Percentiles rank a stretch among this genome's conserved stretches.
These are phyloP conservation scores for Nigrospora osmanthi DNA, from an alignment of 2,329 filamentous ascomycete genomes.

Conservation along the genomic window DNA sequence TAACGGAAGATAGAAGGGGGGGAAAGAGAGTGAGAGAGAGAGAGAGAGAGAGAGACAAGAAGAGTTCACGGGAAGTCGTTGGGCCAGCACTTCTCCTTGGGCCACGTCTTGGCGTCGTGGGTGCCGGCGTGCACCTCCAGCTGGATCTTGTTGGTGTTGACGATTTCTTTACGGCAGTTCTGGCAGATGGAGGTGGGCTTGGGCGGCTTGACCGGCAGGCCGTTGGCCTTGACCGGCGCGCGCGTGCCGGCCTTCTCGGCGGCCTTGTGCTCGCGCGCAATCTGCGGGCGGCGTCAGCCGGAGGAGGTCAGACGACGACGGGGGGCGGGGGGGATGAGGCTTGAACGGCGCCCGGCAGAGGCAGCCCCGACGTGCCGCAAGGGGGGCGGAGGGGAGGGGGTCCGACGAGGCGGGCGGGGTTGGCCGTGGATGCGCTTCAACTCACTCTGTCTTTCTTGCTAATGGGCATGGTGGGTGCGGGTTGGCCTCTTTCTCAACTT, in stretches of 20 bases:
- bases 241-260: constrained; percentile 46
- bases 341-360: not conserved
- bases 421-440: not conserved
- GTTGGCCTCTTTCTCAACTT: not conserved
- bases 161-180: constrained; percentile 42
- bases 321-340: no score
- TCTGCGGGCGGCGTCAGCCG: constrained; percentile 19
- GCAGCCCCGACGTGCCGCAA: no score
- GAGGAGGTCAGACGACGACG: not conserved
- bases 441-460: constrained; percentile 8
- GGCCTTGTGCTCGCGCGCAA: constrained; percentile 47
- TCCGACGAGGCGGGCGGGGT: not conserved
- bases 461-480: constrained; percentile 5
- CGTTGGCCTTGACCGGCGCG: constrained; percentile 44
- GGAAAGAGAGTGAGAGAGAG: no score
- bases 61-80: constrained; percentile 28
- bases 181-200: constrained; percentile 45
- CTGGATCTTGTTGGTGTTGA: constrained; percentile 42
- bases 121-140: constrained; percentile 44
- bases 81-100: constrained; percentile 53
- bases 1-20: no score
- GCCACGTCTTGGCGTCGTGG: constrained; percentile 39
- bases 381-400: no score
- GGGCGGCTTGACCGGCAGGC: constrained; percentile 43
- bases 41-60: no score